Base-by-base conservation (phyloP, 2,329 filamentous ascomycete genomes). In the Aspergillus fumigatiaffinis region DNA sequence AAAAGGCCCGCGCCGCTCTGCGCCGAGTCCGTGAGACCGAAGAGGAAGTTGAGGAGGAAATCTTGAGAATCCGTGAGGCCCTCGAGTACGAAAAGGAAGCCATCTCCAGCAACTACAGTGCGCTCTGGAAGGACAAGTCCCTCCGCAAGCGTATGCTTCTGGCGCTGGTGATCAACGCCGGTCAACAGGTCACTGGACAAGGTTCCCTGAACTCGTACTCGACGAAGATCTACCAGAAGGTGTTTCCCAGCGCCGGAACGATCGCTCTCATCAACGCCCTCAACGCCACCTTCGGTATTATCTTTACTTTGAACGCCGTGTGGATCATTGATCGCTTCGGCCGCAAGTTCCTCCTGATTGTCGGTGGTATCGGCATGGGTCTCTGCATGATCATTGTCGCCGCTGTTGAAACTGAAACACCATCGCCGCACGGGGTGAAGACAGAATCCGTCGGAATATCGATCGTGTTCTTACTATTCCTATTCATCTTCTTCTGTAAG, bases 301-400 rank as follows among this genome's bases (percentile, higher is more conserved):
- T 90, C 23, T 90, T 90, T 73, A 90, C 87, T 0, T 78, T 90
- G 48, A 90, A 89, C 63, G 87, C 87, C 14, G 82, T 86, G 41
- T 90, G 87, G 87, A 88, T 86, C 4, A 85, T 88, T 35, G 87
- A 90, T 70, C 82, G 87, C 51, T 90, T 87, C 63, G 88, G 87
- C 41, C 82, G 87, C 53, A 87, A 87, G 65, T 86, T 87, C 77
- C 77, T 90, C 57, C 81, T 91, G 66, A 86, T 90, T 55, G 78
- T 86, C 38, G 87, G 88, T 66, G 87, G 82, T 44, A 73, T 86
- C 48, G 87, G 87, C 41, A 90, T 90, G 83, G 85, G 82, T 3
- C 58, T 84, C 9, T 89, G 86, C 76, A 90, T 91, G 86, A 76
- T 90, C 56, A 82, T 87, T 57, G 86, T 87, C 17, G 77, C 83